These are phyloP conservation scores for Pseudogymnoascus sp. DNA, from an alignment of 2,329 filamentous ascomycete genomes.

Conservation along the genomic window DNA sequence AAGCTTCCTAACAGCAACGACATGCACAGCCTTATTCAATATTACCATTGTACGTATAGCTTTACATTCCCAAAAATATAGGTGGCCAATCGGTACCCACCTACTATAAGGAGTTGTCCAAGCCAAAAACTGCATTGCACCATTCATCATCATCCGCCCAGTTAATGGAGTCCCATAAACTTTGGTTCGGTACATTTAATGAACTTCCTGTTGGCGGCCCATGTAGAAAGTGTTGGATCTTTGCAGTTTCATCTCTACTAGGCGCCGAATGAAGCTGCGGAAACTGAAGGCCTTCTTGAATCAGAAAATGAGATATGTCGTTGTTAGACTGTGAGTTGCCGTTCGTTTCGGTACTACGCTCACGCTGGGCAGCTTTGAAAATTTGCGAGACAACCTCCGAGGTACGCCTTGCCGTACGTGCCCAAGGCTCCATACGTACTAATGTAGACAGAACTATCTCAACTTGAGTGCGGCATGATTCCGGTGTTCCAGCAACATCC, in stretches of 20 bases:
- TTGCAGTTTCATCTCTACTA: not conserved
- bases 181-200: not conserved
- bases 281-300: no score
- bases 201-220: not conserved
- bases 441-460: not conserved
- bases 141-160: not conserved
- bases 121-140: not conserved
- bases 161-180: not conserved
- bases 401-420: not conserved
- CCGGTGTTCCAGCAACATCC: not conserved
- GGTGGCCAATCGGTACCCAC: not conserved
- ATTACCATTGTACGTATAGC: no score
- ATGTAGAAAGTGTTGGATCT: not conserved
- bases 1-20: no score
- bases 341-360: no score
- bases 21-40: no score
- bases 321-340: no score
- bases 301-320: no score
- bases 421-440: not conserved
- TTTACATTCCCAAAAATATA: not conserved
- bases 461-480: not conserved
- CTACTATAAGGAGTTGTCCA: not conserved
- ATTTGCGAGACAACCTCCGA: not conserved
- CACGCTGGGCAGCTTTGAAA: not conserved
- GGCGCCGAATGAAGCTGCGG: no score